These are phyloP conservation scores for Rhytidiadelphus loreus DNA, from an alignment of 225 moss, liverwort and hornwort species.

Conservation along the genomic window DNA sequence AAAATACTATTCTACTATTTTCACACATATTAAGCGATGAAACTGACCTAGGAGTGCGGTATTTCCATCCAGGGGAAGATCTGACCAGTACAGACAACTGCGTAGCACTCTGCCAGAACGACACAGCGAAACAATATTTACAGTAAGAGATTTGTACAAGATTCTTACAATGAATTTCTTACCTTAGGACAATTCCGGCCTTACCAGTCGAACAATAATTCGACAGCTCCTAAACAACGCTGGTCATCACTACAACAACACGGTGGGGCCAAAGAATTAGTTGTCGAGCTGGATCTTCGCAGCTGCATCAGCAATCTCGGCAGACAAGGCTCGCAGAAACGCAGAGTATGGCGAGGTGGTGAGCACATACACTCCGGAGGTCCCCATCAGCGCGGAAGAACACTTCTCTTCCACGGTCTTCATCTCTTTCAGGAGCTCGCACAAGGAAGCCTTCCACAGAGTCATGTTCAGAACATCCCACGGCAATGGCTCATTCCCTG, in stretches of 20 bases:
- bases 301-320: not conserved
- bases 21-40: not conserved
- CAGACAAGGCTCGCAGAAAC: not conserved
- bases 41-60: not conserved
- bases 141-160: not conserved
- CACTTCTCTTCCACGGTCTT: not conserved
- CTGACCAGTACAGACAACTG: too few relatives aligned
- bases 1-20: not conserved
- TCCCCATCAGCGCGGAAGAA: fast-evolving
- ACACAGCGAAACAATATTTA: not conserved
- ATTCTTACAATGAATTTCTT: not conserved
- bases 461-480: not conserved
- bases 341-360: not conserved
- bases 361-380: not conserved
- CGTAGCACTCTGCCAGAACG: not conserved
- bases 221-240: not conserved
- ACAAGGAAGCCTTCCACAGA: not conserved
- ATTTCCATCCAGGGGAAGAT: not conserved
- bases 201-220: not conserved
- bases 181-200: not conserved
- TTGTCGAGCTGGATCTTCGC: not conserved
- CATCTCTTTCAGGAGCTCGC: not conserved
- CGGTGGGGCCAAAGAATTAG: not conserved
- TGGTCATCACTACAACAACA: not conserved
- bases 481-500: not conserved